Conservation (phyloP, 257 asterid genomes). For the Rhazya stricta region DNA sequence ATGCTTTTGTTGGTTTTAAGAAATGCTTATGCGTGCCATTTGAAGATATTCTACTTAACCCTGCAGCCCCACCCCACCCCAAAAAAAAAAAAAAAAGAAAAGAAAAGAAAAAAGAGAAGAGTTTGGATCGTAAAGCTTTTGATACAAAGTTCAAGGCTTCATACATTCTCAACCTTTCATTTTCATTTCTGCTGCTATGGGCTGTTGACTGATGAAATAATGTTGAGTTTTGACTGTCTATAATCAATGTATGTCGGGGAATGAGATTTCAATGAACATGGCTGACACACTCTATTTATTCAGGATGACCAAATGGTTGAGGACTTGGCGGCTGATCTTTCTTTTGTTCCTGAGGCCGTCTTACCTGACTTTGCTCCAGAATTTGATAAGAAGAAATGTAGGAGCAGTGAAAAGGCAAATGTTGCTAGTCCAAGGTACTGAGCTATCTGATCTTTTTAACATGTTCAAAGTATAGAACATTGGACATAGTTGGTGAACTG, state of each 20-base stretch:
- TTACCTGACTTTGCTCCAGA: slow-evolving; percentile 32
- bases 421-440: slow-evolving; percentile 46
- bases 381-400: slow-evolving; percentile 25
- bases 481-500: neutral
- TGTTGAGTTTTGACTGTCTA: neutral
- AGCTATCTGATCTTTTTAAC: neutral
- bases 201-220: neutral
- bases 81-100: neutral
- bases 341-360: slow-evolving; percentile 34
- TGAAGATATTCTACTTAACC: too few relatives aligned
- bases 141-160: neutral
- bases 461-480: neutral
- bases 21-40: too few relatives aligned
- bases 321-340: slow-evolving; percentile 37
- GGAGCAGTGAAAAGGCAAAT: slow-evolving; percentile 29
- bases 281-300: slow-evolving; percentile 16
- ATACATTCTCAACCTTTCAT: neutral
- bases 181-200: neutral
- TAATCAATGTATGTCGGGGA: neutral
- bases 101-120: neutral
- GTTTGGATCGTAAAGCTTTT: neutral
- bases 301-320: slow-evolving; percentile 40
- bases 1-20: too few relatives aligned
- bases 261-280: slow-evolving; percentile 7
- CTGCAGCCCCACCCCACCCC: neutral